Conservation (phyloP, 2,329 filamentous ascomycete species). For the Gaeumannomyces tritici region DNA sequence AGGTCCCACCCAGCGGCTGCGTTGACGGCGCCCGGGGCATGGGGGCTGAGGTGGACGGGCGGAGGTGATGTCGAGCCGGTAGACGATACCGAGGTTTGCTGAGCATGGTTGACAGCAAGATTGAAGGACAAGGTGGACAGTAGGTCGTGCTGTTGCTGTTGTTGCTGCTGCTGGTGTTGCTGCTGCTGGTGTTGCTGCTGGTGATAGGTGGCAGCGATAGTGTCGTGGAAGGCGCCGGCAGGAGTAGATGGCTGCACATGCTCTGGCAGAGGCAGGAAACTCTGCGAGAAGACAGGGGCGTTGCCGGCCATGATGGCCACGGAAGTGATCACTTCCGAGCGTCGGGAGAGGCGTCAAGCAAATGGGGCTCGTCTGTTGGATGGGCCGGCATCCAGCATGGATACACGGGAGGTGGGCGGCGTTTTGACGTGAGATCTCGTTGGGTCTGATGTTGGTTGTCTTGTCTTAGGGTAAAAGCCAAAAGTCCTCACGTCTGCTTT, state of each 20-base stretch:
- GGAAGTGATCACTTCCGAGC: not conserved
- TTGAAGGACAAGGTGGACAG: not conserved
- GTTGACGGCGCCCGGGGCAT: not conserved
- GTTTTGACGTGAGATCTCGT: not conserved
- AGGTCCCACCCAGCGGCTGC: not conserved
- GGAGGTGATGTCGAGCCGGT: not conserved
- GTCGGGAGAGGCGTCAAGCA: not conserved
- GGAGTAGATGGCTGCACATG: not conserved
- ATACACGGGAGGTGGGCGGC: not conserved
- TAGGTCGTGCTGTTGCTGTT: not conserved
- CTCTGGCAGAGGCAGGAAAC: not conserved
- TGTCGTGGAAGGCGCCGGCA: not conserved
- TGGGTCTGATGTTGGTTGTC: not conserved
- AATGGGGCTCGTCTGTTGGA: not conserved
- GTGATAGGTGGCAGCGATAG: not conserved
- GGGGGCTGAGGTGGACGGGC: too few relatives aligned
- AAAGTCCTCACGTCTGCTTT: not conserved
- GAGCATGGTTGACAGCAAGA: not conserved
- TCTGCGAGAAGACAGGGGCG: not conserved
- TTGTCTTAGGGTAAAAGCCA: not conserved
- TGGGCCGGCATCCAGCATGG: not conserved
- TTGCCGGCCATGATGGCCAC: not conserved
- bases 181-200: not conserved
- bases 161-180: not conserved
- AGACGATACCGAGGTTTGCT: not conserved